phyloP scores from a whole-genome alignment of 306 rosid species.

The Fragaria iinumae region DNA sequence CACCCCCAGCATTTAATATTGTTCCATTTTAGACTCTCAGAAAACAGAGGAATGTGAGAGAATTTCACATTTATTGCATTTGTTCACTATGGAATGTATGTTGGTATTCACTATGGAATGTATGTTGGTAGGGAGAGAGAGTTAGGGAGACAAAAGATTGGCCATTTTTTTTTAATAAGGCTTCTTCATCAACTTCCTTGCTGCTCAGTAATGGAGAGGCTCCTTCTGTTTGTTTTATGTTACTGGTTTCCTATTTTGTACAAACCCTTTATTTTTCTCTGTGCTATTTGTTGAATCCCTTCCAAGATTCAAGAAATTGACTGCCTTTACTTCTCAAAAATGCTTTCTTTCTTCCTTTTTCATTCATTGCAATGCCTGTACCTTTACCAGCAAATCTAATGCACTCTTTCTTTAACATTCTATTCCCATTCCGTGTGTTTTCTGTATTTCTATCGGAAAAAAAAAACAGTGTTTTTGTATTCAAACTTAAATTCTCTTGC shows the following conservation, averaged over 20 bases:
- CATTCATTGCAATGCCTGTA: slow-evolving; percentile 53
- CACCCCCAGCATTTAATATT: slow-evolving; percentile 54
- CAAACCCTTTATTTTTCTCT: neutral
- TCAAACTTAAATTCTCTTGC: too few relatives aligned
- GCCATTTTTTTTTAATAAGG: slow-evolving; percentile 20
- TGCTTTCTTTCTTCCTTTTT: slow-evolving; percentile 11
- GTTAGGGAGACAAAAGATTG: slow-evolving; percentile 15
- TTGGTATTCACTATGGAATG: slow-evolving; percentile 47
- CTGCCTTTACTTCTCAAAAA: slow-evolving; percentile 43
- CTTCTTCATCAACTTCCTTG: slow-evolving; percentile 28
- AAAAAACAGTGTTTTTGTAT: too few relatives aligned
- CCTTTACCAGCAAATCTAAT: slow-evolving; percentile 28
- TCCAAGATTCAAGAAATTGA: slow-evolving; percentile 38
- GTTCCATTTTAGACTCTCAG: slow-evolving; percentile 40
- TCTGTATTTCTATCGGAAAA: too few relatives aligned
- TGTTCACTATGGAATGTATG: slow-evolving; percentile 52
- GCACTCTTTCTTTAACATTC: slow-evolving; percentile 31
- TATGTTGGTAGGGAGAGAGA: slow-evolving; percentile 44
- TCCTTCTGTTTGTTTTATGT: slow-evolving; percentile 60
- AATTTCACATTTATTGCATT: slow-evolving; percentile 67
- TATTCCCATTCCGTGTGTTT: slow-evolving; percentile 9
- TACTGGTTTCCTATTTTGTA: slow-evolving; percentile 4
- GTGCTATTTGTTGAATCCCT: slow-evolving; percentile 26
- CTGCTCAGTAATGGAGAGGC: slow-evolving; percentile 68
- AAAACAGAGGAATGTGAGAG: slow-evolving; percentile 47